Conservation (phyloP, 2,329 filamentous ascomycete species). For the Fusarium goolgardi region DNA sequence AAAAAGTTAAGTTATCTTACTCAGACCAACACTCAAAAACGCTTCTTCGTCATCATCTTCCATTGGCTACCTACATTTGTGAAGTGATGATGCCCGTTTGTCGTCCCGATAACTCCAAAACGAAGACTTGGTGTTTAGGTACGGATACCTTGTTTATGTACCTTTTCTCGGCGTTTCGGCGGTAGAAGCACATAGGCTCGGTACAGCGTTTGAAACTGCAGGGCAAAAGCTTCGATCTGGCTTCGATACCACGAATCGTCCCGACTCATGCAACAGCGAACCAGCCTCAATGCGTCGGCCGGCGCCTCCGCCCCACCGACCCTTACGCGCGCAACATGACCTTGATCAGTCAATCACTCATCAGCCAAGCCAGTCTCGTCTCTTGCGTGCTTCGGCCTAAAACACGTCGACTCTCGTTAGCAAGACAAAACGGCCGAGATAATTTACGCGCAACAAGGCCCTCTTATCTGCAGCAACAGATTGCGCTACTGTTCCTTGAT, state of each 20-base stretch:
- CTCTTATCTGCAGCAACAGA: conserved; percentile 18
- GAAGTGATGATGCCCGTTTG: conserved; percentile 17
- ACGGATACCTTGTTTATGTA: conserved; percentile 4
- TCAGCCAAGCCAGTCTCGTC: background rate
- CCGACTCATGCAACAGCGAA: conserved; percentile 31
- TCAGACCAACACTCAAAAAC: background rate
- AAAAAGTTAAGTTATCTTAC: background rate
- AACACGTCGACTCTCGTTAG: conserved; percentile 22
- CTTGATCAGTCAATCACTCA: conserved; percentile 15
- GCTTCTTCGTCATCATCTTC: background rate
- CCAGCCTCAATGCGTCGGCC: conserved; percentile 37
- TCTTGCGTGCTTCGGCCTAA: conserved; percentile 32
- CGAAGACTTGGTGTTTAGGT: background rate
- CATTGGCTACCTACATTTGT: background rate
- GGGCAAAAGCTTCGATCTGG: conserved; percentile 47
- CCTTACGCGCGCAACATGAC: conserved; percentile 10
- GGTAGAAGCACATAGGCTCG: conserved; percentile 34
- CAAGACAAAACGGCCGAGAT: conserved; percentile 25
- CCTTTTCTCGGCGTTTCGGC: conserved; percentile 39
- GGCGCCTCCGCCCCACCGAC: conserved; percentile 44
- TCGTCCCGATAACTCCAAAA: conserved; percentile 3
- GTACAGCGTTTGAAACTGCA: conserved; percentile 32
- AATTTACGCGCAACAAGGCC: conserved; percentile 10
- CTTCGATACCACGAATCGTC: conserved; percentile 48
- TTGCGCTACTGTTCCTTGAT: conserved; percentile 3